These are phyloP conservation scores for Botrytis sinoallii DNA, from an alignment of 2,329 filamentous ascomycete genomes.

Conservation along the genomic window DNA sequence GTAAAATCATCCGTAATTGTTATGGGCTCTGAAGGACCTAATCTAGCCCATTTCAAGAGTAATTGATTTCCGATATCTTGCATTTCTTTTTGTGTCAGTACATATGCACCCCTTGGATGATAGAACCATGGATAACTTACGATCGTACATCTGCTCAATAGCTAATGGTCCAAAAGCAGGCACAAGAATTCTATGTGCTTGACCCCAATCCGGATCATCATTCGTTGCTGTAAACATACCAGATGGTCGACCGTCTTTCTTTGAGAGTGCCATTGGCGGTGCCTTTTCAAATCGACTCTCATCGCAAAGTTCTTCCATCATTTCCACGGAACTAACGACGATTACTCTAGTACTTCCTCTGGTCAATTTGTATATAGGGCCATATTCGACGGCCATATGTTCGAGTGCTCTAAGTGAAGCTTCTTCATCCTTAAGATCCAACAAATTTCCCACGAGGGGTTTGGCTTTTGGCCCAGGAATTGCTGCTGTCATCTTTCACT, in stretches of 20 bases:
- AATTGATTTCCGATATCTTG: conserved; percentile 63
- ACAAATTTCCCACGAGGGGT: background rate
- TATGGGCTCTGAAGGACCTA: conserved; percentile 55
- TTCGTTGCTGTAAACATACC: conserved; percentile 25
- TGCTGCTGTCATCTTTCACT: background rate
- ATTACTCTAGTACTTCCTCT: background rate
- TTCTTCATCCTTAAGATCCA: background rate
- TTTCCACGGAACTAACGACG: background rate
- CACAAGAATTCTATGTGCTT: conserved; percentile 62
- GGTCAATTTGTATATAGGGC: background rate
- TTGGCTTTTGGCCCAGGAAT: background rate
- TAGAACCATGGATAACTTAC: background rate
- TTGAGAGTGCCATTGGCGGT: conserved; percentile 19
- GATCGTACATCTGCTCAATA: conserved; percentile 63
- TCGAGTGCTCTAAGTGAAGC: conserved; percentile 9
- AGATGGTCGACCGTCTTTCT: conserved; percentile 17
- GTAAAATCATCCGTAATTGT: conserved; percentile 65
- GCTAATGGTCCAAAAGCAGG: conserved; percentile 66
- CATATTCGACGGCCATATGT: conserved; percentile 7
- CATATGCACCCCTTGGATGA: background rate
- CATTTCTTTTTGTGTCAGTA: conserved; percentile 47
- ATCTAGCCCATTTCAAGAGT: conserved; percentile 63
- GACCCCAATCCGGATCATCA: conserved; percentile 57
- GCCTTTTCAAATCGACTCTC: conserved; percentile 9
- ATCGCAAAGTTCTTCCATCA: conserved; percentile 6